Evolutionary conservation across 2,329 filamentous ascomycete species (phyloP).

Genomic region (Hyphodiscus sp.): DNA sequence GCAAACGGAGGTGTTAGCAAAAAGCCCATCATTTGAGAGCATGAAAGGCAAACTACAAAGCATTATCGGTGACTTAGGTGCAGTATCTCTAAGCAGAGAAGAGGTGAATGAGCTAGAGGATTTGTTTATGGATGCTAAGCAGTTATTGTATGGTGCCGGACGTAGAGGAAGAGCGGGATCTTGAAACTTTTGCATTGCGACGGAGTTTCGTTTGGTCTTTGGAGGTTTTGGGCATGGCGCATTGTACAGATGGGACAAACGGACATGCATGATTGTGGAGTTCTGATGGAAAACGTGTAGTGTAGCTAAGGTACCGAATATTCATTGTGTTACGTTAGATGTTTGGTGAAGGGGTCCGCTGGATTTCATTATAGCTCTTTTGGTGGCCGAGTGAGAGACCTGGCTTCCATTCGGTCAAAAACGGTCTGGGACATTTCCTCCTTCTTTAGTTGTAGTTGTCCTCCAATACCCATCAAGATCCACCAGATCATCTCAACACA

Average conservation of each 20-base stretch:
- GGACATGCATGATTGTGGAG: conserved; percentile 4
- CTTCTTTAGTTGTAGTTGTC: too few species aligned
- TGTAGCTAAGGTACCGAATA: conserved; percentile 4
- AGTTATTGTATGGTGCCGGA: conserved; percentile 66
- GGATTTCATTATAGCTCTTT: not conserved
- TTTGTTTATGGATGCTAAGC: conserved; percentile 71
- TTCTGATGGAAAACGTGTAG: not conserved
- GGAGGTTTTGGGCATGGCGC: not conserved
- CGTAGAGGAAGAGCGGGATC: conserved; percentile 40
- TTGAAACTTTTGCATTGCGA: conserved; percentile 16
- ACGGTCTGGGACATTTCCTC: too few species aligned
- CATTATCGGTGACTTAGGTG: conserved; percentile 54
- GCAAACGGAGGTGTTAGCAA: not conserved
- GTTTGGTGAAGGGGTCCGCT: too few species aligned
- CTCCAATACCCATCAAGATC: too few species aligned
- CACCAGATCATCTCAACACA: too few species aligned
- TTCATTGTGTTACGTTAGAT: not conserved
- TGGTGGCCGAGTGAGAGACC: too few species aligned
- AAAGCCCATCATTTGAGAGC: conserved; percentile 32
- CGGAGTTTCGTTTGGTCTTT: conserved; percentile 14
- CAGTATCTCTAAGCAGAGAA: conserved; percentile 52
- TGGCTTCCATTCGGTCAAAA: too few species aligned
- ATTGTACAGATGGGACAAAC: not conserved
- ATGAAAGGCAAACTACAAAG: conserved; percentile 49
- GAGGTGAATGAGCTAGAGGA: conserved; percentile 70